A percentile compares a stretch with the other conserved stretches of the same genome.
These are phyloP conservation scores for Myxozyma geophila DNA, from an alignment of 805 yeast genomes.

Conservation along the genomic window DNA sequence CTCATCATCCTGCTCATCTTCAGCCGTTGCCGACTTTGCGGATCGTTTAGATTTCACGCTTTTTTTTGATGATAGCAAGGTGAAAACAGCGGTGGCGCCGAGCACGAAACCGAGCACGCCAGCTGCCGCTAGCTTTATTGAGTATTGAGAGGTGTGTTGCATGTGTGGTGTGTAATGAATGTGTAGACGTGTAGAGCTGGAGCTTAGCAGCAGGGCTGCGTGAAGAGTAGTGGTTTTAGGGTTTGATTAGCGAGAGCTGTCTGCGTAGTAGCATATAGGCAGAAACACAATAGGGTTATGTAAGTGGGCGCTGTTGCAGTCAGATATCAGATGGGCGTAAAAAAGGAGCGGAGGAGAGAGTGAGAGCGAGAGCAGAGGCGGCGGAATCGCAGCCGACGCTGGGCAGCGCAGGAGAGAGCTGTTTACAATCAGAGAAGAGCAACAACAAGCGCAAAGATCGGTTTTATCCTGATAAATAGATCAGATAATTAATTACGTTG, in stretches of 20 bases:
- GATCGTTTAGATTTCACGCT: background rate
- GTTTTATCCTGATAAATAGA: too few species aligned
- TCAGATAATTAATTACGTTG: too few species aligned
- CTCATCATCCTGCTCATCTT: constrained; percentile 21
- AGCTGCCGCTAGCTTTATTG: constrained; percentile 10
- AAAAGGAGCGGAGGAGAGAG: background rate
- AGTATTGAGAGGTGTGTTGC: background rate
- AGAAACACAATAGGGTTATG: background rate
- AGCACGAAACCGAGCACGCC: constrained; percentile 21
- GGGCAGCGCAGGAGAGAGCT: background rate
- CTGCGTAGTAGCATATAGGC: too few species aligned
- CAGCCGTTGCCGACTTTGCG: constrained; percentile 9
- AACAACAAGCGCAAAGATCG: too few species aligned
- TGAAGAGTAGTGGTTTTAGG: background rate
- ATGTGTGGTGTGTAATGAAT: background rate
- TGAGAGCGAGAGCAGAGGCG: background rate
- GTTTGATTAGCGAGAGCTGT: background rate
- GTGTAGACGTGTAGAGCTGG: background rate
- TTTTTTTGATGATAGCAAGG: background rate
- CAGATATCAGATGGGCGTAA: background rate
- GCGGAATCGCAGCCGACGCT: background rate
- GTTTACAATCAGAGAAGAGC: too few species aligned
- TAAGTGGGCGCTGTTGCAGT: too few species aligned
- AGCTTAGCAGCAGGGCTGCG: background rate
- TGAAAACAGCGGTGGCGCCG: constrained; percentile 15